Evolutionary conservation across 2,329 filamentous ascomycete genomes (phyloP).

Genomic region (Onygena corvina): DNA sequence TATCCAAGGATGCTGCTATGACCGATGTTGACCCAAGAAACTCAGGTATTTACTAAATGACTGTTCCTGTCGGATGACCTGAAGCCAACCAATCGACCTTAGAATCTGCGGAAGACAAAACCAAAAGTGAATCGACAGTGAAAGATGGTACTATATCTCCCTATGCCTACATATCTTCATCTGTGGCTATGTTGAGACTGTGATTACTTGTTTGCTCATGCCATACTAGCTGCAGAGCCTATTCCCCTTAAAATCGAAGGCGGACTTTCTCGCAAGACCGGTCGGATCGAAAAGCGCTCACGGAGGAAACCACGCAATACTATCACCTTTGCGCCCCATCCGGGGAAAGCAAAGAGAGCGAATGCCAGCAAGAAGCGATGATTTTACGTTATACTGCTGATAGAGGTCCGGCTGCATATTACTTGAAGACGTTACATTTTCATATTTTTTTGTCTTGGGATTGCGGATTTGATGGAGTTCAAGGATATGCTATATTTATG

Average conservation of each 20-base stretch:
- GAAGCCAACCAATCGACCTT: not conserved
- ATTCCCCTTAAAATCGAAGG: slow-evolving; percentile 1
- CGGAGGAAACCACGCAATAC: slow-evolving; percentile 28
- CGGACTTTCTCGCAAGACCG: slow-evolving; percentile 8
- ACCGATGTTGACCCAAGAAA: slow-evolving; percentile 21
- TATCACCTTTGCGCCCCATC: slow-evolving; percentile 29
- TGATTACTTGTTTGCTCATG: not conserved
- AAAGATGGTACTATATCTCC: slow-evolving; percentile 4
- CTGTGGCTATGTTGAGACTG: not conserved
- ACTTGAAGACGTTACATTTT: not conserved
- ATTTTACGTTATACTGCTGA: not conserved
- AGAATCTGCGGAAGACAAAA: slow-evolving; percentile 3
- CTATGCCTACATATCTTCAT: not conserved
- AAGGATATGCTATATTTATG: not conserved
- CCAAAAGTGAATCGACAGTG: slow-evolving; percentile 1
- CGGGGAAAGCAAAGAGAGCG: slow-evolving; percentile 23
- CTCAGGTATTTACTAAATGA: slow-evolving; percentile 22
- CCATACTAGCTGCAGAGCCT: not conserved
- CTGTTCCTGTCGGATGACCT: not conserved
- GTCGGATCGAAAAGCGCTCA: slow-evolving; percentile 31
- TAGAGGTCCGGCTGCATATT: not conserved
- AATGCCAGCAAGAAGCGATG: slow-evolving; percentile 24
- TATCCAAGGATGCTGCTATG: slow-evolving; percentile 45
- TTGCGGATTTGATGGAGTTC: not conserved
- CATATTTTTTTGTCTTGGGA: not conserved